Evolutionary conservation across 2,329 filamentous ascomycete genomes (phyloP).

Genomic region (Fusarium praegraminearum): DNA sequence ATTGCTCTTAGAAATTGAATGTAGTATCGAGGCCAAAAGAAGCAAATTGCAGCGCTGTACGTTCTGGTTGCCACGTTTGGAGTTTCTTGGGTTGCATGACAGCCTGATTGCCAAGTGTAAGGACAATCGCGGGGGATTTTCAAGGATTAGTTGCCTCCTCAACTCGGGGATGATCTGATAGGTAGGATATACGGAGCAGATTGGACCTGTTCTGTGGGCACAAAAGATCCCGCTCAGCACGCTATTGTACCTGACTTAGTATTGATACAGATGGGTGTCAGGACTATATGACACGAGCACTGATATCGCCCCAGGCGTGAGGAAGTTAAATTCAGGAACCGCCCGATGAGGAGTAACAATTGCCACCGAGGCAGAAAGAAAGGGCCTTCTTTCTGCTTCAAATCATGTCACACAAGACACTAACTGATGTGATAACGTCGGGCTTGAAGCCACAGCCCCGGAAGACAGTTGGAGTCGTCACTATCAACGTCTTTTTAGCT

Average conservation of each 20-base stretch:
- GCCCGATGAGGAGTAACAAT: not conserved
- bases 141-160: not conserved
- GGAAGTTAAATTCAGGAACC: not conserved
- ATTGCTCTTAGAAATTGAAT: not conserved
- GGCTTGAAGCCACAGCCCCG: not conserved
- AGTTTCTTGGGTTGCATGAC: not conserved
- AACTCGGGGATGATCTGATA: not conserved
- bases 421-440: not conserved
- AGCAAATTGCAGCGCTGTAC: not conserved
- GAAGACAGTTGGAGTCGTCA: slow-evolving; percentile 6
- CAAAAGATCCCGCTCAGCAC: not conserved
- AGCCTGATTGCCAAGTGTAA: not conserved
- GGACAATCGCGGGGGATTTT: not conserved
- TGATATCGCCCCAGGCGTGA: not conserved
- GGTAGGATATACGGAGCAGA: not conserved
- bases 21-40: not conserved
- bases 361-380: not conserved
- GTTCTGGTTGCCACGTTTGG: not conserved
- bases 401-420: not conserved
- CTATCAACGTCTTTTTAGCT: slow-evolving; percentile 8
- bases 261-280: no score
- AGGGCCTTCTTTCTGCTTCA: not conserved
- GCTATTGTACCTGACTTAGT: not conserved
- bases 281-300: not conserved
- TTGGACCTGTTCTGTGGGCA: not conserved